Percentiles rank a stretch among this genome's conserved stretches.
These are phyloP conservation scores for Fraxinus angustifolia DNA, from an alignment of 305 asterid species.

Conservation along the genomic window DNA sequence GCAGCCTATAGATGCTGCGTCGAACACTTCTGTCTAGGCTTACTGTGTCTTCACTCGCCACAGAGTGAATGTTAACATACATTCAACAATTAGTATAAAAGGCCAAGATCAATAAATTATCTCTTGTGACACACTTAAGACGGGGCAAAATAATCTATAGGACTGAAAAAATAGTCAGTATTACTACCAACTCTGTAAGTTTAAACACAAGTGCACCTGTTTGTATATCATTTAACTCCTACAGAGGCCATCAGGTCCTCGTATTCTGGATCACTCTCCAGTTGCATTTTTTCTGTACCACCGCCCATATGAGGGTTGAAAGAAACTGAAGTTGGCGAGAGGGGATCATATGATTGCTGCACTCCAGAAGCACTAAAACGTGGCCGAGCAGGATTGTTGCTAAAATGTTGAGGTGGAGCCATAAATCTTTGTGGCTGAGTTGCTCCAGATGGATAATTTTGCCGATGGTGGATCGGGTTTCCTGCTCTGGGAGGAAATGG, in stretches of 20 bases:
- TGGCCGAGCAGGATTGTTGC: conserved; percentile 42
- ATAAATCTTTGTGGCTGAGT: conserved; percentile 42
- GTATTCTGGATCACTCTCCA: conserved; percentile 72
- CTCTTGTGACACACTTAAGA: conserved; percentile 4
- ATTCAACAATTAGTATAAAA: not conserved
- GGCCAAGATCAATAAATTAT: not conserved
- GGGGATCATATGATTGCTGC: conserved; percentile 76
- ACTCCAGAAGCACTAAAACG: conserved; percentile 29
- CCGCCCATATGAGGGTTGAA: conserved; percentile 44
- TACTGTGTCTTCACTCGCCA: not conserved
- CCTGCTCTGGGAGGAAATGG: conserved; percentile 53
- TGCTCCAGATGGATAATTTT: conserved; percentile 37
- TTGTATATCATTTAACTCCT: conserved; percentile 55
- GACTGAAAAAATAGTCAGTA: not conserved
- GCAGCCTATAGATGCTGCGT: not conserved
- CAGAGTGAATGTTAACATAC: not conserved
- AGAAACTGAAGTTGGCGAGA: conserved; percentile 57
- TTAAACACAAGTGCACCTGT: not conserved
- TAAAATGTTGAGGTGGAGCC: conserved; percentile 47
- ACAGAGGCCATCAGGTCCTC: conserved; percentile 85
- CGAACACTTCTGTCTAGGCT: not conserved
- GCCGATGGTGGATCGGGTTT: conserved; percentile 49
- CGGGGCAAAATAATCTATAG: conserved; percentile 18
- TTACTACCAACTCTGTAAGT: conserved; percentile 12
- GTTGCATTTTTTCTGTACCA: conserved; percentile 35